These are phyloP conservation scores for Coemansia asiatica DNA, from an alignment of 192 early-diverging fungal species.

Conservation along the genomic window DNA sequence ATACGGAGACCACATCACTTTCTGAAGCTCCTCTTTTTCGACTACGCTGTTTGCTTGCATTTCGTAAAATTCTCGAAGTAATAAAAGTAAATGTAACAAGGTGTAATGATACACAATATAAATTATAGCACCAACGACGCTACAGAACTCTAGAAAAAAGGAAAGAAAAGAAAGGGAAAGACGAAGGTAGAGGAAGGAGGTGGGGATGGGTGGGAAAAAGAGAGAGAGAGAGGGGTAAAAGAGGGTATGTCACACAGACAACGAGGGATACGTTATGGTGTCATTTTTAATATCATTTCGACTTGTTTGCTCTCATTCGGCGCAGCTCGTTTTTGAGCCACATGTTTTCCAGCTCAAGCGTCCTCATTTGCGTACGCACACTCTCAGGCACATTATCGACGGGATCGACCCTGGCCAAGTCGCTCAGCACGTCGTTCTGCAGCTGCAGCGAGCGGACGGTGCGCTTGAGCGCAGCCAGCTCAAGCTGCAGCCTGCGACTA, in stretches of 20 bases:
- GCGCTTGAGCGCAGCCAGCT: constrained; percentile 26
- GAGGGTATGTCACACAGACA: constrained; percentile 1
- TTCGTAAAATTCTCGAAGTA: background rate
- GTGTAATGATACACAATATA: background rate
- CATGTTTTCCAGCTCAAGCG: constrained; percentile 50
- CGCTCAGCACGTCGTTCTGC: constrained; percentile 43
- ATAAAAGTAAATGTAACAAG: background rate
- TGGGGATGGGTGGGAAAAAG: background rate
- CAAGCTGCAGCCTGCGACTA: constrained; percentile 6
- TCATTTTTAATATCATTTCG: background rate
- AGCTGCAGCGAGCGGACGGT: constrained; percentile 30
- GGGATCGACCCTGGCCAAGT: constrained; percentile 25
- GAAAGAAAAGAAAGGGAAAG: background rate
- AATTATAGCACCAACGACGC: background rate
- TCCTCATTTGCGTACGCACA: constrained; percentile 31
- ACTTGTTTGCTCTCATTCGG: background rate
- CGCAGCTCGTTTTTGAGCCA: constrained; percentile 39
- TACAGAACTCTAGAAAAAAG: background rate
- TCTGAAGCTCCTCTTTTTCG: constrained; percentile 23
- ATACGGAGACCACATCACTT: constrained; percentile 49
- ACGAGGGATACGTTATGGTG: background rate
- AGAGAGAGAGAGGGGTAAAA: background rate
- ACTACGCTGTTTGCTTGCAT: constrained; percentile 22
- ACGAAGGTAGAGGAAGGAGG: background rate
- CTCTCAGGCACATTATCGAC: constrained; percentile 26